These are phyloP conservation scores for Pyrus hybrid DNA, from an alignment of 331 rosid genomes.

Conservation along the genomic window DNA sequence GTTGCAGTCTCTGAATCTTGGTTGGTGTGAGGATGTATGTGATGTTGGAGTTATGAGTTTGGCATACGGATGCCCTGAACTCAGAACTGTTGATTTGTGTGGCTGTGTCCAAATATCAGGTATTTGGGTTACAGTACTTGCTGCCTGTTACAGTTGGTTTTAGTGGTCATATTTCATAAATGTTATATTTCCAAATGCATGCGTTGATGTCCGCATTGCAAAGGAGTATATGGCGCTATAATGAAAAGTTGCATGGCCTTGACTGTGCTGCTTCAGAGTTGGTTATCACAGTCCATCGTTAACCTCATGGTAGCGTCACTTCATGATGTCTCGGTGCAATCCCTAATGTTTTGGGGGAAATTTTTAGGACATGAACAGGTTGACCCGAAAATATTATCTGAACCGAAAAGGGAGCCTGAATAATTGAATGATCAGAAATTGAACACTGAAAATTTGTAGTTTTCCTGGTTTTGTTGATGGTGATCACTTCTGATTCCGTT, in stretches of 20 bases:
- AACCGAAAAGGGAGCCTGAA: background rate
- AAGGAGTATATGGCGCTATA: background rate
- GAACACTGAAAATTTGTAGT: background rate
- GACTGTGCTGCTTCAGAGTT: background rate
- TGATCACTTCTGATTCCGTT: background rate
- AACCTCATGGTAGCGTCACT: background rate
- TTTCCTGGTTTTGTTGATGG: background rate
- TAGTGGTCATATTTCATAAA: background rate
- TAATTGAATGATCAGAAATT: background rate
- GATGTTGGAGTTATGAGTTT: conserved; percentile 86
- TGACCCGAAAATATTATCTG: background rate
- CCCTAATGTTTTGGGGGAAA: background rate
- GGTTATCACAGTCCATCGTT: background rate
- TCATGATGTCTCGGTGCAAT: background rate
- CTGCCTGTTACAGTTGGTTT: background rate
- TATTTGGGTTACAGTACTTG: conserved; percentile 1
- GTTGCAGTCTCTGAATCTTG: conserved; percentile 74
- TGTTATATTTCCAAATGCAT: background rate
- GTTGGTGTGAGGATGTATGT: conserved; percentile 84
- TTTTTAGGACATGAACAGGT: no score
- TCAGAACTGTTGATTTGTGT: conserved; percentile 73
- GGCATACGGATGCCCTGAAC: conserved; percentile 90
- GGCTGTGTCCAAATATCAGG: conserved; percentile 89
- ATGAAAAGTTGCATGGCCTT: background rate
- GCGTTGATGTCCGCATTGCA: background rate